These are phyloP conservation scores for Aegilops sharonensis DNA, from an alignment of 176 grass and related monocot genomes.

Conservation along the genomic window DNA sequence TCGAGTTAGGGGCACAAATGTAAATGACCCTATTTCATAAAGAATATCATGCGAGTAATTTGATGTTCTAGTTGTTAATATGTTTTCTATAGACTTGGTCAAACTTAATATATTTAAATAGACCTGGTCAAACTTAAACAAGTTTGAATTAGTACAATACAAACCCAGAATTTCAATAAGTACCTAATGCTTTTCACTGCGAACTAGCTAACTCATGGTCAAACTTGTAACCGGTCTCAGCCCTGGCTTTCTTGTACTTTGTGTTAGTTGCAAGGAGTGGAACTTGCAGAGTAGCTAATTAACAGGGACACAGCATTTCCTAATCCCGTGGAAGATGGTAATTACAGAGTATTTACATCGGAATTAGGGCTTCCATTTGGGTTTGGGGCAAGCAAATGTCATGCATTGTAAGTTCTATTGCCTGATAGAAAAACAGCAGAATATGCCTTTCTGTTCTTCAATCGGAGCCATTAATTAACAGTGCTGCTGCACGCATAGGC, in stretches of 20 bases:
- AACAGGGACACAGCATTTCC: constrained; percentile 33
- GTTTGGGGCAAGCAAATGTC: constrained; percentile 18
- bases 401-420: constrained; percentile 36
- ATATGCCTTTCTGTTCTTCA: constrained; percentile 20
- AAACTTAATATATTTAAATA: no score
- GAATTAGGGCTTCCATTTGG: constrained; percentile 58
- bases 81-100: no score
- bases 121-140: no score
- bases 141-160: no score
- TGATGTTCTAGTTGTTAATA: no score
- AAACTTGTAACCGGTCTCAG: no score
- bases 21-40: no score
- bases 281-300: constrained; percentile 27
- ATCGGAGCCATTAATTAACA: background rate
- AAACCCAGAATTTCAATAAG: no score
- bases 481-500: background rate
- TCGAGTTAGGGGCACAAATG: no score
- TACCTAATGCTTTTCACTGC: no score
- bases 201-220: no score
- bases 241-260: constrained; percentile 2
- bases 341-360: constrained; percentile 54
- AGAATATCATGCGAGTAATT: no score
- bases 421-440: background rate
- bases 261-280: constrained; percentile 35
- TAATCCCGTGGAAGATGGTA: constrained; percentile 45